These are phyloP conservation scores for Coemansia nantahalensis DNA, from an alignment of 192 early-diverging fungal genomes.

Conservation along the genomic window DNA sequence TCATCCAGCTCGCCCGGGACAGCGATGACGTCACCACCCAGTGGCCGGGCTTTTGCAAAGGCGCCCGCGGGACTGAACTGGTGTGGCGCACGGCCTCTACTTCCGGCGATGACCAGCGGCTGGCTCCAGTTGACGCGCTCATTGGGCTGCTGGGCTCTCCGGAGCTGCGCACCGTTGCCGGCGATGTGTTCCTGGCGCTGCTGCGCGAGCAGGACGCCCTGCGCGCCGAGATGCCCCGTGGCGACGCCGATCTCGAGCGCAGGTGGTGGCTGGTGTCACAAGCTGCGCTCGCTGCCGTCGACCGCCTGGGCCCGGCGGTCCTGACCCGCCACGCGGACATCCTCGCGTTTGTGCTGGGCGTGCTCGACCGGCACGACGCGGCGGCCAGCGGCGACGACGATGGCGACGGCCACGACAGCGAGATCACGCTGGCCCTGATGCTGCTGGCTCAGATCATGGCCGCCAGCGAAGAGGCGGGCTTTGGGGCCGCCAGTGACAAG, in stretches of 20 bases:
- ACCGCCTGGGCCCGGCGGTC: conserved; percentile 70
- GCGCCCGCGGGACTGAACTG: not conserved
- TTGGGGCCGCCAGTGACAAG: conserved; percentile 1
- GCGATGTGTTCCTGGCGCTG: conserved; percentile 74
- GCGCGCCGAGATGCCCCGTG: conserved; percentile 37
- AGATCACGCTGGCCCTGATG: conserved; percentile 58
- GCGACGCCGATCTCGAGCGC: conserved; percentile 1
- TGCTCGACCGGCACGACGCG: conserved; percentile 54
- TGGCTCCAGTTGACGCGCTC: conserved; percentile 61
- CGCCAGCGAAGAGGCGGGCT: conserved; percentile 44
- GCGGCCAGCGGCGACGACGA: not conserved
- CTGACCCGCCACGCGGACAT: conserved; percentile 73
- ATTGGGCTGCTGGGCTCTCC: conserved; percentile 60
- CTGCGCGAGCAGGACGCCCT: conserved; percentile 64
- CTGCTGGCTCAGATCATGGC: conserved; percentile 63
- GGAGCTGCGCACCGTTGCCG: conserved; percentile 58
- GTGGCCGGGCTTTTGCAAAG: conserved; percentile 31
- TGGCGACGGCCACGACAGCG: conserved; percentile 17
- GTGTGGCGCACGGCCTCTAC: conserved; percentile 1
- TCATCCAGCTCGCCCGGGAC: conserved; percentile 26
- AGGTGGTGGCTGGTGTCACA: conserved; percentile 52
- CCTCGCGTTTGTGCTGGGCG: conserved; percentile 64
- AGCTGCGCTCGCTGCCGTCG: conserved; percentile 58
- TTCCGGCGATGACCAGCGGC: conserved; percentile 9
- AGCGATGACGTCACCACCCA: conserved; percentile 15